These are phyloP conservation scores for Pseudogymnoascus sp. DNA, from an alignment of 2,329 filamentous ascomycete genomes.

Conservation along the genomic window DNA sequence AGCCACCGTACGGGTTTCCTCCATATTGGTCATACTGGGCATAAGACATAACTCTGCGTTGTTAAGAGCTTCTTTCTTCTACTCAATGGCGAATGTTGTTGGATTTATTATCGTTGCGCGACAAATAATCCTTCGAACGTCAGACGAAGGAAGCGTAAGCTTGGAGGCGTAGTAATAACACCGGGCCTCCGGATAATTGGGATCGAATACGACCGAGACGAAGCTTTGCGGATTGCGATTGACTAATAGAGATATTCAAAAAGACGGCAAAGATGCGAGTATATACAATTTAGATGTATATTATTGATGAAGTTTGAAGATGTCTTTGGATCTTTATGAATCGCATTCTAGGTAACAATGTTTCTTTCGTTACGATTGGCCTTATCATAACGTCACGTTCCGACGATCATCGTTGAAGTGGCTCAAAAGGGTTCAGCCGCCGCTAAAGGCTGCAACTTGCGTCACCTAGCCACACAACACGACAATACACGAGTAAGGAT, in stretches of 20 bases:
- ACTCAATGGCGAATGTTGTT: neutral
- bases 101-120: conserved; percentile 1
- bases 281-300: neutral
- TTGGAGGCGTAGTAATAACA: neutral
- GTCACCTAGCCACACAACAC: neutral
- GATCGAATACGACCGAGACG: neutral
- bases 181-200: neutral
- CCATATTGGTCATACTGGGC: conserved; percentile 48
- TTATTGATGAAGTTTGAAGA: neutral
- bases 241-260: neutral
- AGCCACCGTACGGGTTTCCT: conserved; percentile 54
- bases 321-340: neutral
- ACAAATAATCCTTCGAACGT: neutral
- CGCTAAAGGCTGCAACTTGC: neutral
- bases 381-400: conserved; percentile 4
- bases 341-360: conserved; percentile 1
- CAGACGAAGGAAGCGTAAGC: conserved; percentile 7
- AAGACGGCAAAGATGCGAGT: neutral
- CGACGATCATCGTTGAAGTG: conserved; percentile 1
- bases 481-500: neutral
- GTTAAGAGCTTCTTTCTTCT: too few relatives aligned
- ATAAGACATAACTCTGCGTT: conserved; percentile 45
- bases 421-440: conserved; percentile 9
- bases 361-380: neutral
- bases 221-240: neutral